These are phyloP conservation scores for Vigna nakashimae DNA, from an alignment of 306 rosid species.

Conservation along the genomic window DNA sequence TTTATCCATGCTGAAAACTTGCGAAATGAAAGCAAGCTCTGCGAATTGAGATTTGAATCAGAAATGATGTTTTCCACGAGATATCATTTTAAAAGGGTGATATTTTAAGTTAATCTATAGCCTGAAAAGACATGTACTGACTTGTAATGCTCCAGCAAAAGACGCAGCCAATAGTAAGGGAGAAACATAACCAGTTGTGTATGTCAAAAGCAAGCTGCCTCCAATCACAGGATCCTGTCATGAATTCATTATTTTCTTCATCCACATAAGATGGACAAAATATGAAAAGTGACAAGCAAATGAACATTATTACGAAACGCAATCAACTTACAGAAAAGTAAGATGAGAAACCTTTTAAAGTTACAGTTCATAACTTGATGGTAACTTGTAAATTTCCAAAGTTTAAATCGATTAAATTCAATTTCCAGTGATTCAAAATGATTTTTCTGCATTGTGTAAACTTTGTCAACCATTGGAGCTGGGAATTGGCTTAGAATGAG, in stretches of 20 bases:
- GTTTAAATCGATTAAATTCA: too few relatives aligned
- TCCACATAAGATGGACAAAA: conserved; percentile 12
- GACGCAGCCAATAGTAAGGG: conserved; percentile 94
- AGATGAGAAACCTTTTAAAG: neutral
- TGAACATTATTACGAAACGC: conserved; percentile 11
- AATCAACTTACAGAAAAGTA: neutral
- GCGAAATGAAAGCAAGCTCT: conserved; percentile 91
- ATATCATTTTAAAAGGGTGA: neutral
- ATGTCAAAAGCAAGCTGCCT: conserved; percentile 88
- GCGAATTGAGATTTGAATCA: conserved; percentile 43
- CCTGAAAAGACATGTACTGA: conserved; percentile 35
- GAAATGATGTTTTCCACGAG: conserved; percentile 17
- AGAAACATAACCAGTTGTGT: conserved; percentile 93
- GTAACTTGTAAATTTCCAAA: neutral
- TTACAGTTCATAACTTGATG: neutral
- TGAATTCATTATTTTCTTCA: conserved; percentile 33
- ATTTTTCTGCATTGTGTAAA: too few relatives aligned
- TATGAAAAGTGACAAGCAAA: conserved; percentile 22
- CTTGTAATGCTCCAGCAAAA: conserved; percentile 96
- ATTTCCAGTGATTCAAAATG: too few relatives aligned
- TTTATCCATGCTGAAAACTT: conserved; percentile 94
- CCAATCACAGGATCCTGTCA: conserved; percentile 86
- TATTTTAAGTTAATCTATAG: conserved; percentile 1
- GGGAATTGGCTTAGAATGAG: too few relatives aligned
- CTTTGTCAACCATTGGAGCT: too few relatives aligned